Evolutionary conservation across 306 rosid genomes (phyloP), one percentile per base, ranked within the genome.

Genomic region (Mucuna pruriens): DNA sequence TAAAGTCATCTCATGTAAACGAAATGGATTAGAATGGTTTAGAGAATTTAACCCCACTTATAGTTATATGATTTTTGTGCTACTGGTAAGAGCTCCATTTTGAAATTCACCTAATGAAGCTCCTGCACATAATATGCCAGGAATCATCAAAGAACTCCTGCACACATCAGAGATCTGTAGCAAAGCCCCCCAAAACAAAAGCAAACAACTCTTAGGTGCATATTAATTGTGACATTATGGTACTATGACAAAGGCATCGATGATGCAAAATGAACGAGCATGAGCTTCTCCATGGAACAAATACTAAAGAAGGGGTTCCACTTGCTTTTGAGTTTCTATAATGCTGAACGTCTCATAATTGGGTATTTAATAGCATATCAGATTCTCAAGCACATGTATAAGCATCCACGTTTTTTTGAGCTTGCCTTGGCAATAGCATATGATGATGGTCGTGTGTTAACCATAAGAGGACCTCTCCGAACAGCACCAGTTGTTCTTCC

Each of bases 361-460:
- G 84, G 79, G 77, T 75, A 84, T 86, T 70, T 65, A 67, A 48
- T 71, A 86, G 83, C 19, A 87, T 83, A 70, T 90, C 97, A 90
- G 88, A 91, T 76, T 89, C 91, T 91, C 91, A 87, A 85, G 85
- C 89, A 91, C 86, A 89, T 88, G 90, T 88, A 91, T 85, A 86
- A 88, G 87, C 92, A 90, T 88, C 97, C 80, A 86, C 89, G 76
- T 22, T 83, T 85, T 85, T 89, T 88, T 62, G 81, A 87, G 99
- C 99, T 95, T 95, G 99, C 99, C 99, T 95, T 95, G 85, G 98
- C 90, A 89, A 95, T 95, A 78, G 89, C 80, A 86, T 86, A 86
- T 34, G 98, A 81, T n/a, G 97, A 89, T 34, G 92, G 90, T 58
- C 92, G 92, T 52, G 94, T 49, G 85, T 80, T 87, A 69, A 91